Conservation (phyloP, 2,329 filamentous ascomycete species). For the Penicillium psychrosexuale region DNA sequence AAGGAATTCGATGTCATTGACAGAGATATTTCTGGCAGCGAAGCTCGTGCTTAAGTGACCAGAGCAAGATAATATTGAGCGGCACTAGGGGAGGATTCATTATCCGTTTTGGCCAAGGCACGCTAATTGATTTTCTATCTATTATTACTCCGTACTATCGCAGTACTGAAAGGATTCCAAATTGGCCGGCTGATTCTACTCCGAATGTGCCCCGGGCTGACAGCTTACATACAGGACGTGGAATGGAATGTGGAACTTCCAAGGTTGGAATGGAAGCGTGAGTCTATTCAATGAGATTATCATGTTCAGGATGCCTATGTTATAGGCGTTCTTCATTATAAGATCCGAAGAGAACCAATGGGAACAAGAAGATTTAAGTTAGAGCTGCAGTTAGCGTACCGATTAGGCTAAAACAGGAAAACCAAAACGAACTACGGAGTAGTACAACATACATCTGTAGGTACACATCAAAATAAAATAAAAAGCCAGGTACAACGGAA, state of each 20-base stretch:
- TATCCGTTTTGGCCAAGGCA: not conserved
- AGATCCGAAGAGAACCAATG: not conserved
- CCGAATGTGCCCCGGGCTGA: not conserved
- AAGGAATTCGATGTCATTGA: not conserved
- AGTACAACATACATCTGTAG: not conserved
- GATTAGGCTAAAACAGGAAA: not conserved
- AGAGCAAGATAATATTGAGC: not conserved
- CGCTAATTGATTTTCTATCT: not conserved
- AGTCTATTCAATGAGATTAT: not conserved
- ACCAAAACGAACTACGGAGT: not conserved
- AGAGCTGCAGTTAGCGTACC: not conserved
- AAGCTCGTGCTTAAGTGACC: not conserved
- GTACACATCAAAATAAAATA: too few relatives aligned
- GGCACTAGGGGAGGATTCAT: not conserved
- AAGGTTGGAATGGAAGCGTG: too few relatives aligned
- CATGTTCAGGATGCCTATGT: not conserved
- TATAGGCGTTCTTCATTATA: not conserved
- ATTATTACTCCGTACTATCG: not conserved
- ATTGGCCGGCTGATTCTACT: constrained; percentile 3
- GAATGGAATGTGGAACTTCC: not conserved
- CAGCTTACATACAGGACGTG: not conserved
- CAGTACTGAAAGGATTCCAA: not conserved
- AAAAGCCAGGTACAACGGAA: not conserved
- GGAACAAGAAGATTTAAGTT: not conserved
- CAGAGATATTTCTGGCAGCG: not conserved